Conservation (phyloP, 805 yeast species). For the Scheffersomyces lignosus region DNA sequence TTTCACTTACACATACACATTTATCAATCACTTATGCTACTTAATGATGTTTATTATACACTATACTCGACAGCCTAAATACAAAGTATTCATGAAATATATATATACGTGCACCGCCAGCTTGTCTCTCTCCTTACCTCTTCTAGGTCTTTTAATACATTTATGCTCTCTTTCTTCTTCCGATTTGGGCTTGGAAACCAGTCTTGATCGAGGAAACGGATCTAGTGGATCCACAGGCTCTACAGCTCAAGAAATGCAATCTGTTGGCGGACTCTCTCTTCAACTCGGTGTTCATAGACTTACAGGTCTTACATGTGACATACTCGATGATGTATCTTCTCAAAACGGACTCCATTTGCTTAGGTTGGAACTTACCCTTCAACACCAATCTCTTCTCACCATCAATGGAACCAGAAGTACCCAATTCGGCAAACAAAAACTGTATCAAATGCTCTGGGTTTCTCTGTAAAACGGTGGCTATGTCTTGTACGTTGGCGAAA, state of each 20-base stretch:
- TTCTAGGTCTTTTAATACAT: no score
- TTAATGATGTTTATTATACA: no score
- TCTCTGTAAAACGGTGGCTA: slow-evolving; percentile 91
- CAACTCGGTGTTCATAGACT: slow-evolving; percentile 93
- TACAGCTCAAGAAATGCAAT: slow-evolving; percentile 95
- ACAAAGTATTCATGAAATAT: no score
- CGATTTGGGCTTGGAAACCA: slow-evolving; percentile 98
- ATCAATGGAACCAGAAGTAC: slow-evolving; percentile 98
- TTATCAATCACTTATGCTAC: no score
- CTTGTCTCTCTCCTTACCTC: no score
- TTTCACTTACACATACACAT: no score
- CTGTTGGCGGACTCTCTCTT: slow-evolving; percentile 95
- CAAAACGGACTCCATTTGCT: slow-evolving; percentile 93
- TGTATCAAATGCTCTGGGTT: slow-evolving; percentile 96
- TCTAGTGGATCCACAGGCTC: slow-evolving; percentile 96
- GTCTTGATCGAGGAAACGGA: slow-evolving; percentile 97
- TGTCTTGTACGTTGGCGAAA: slow-evolving; percentile 94
- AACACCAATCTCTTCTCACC: slow-evolving; percentile 96
- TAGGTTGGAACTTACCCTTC: slow-evolving; percentile 97
- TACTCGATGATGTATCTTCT: slow-evolving; percentile 96
- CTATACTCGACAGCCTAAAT: no score
- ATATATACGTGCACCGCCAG: no score
- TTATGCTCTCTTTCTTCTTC: slow-evolving; percentile 73
- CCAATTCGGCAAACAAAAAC: slow-evolving; percentile 96
- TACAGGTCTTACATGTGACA: slow-evolving; percentile 98